Percentiles rank a stretch among this genome's conserved stretches.
Conservation (phyloP, 345 rosid species). For the Garcia nutans region DNA sequence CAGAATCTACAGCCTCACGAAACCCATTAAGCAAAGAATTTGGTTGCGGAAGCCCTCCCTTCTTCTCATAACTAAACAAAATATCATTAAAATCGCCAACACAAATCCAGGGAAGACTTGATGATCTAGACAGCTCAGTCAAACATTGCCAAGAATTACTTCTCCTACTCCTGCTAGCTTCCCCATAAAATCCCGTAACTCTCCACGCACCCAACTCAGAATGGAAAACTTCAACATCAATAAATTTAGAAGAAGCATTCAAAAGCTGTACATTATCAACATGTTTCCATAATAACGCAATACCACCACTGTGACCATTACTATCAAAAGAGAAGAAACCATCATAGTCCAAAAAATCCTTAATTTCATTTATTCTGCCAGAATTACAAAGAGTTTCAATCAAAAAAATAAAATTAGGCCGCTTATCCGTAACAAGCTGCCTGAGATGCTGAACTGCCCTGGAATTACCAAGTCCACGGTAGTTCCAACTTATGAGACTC, state of each 20-base stretch:
- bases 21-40: not conserved
- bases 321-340: not conserved
- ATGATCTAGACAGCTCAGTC: not conserved
- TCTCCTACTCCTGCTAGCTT: not conserved
- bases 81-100: not conserved
- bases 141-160: not conserved
- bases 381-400: not conserved
- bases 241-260: not conserved
- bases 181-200: not conserved
- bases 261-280: not conserved
- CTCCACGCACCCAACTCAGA: not conserved
- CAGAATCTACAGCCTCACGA: not conserved
- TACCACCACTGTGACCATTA: not conserved
- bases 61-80: not conserved
- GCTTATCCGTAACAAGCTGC: not conserved
- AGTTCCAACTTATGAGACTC: not conserved
- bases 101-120: not conserved
- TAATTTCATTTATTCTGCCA: not conserved
- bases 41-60: not conserved
- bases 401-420: too few species aligned
- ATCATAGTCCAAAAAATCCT: not conserved
- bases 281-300: not conserved
- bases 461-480: too few species aligned
- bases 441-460: not conserved
- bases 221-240: not conserved